Base-by-base conservation (phyloP, 768 basidiomycete genomes). In the Auriscalpium microsporum region DNA sequence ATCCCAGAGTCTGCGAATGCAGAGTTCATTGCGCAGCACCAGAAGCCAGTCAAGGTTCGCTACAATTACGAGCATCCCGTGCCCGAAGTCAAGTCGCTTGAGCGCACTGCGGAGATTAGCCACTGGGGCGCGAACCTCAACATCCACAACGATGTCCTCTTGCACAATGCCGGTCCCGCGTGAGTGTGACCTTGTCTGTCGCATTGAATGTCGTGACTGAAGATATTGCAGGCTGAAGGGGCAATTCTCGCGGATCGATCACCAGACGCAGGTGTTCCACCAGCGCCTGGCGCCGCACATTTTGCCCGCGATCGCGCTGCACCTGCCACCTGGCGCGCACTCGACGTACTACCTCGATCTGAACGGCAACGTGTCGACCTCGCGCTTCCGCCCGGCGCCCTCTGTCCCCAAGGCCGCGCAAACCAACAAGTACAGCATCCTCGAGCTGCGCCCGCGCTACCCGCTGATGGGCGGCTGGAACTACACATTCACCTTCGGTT, bases 391-490 rank as follows among this genome's bases (percentile, higher is more conserved):
- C 16, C 73, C 74, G 42, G 77, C 82, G 1, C 85, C 86, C 44
- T 81, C 87, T 7, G 73, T 78, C 7, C 75, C 84, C 4, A 82
- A 82, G 62, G 76, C 76, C n/a, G 70, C 71, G 56, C 75, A 75
- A 55, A 70, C 72, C 13, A 76, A 73, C 54, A 76, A 80, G 45
- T 75, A 77, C 63, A 89, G 89, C 52, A 59, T 86, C 21, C 75
- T 99, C 23, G 94, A 97, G 64, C 68, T 98, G 49, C 78, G 77
- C 42, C 95, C 96, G 0, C 81, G 96, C 46, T 99, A 94, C 69
- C 96, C 96, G 35, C 65, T 99, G 46, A 69, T 98, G 62, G 96
- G 96, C 34, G 93, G 95, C 45, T 99, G 96, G 96, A 98, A 96
- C 66, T 98, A 95, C 69, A 84, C 76, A 45, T 98, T 94, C 73